phyloP scores from a whole-genome alignment of 495 filamentous ascomycete species.

The Penicillium herquei region DNA sequence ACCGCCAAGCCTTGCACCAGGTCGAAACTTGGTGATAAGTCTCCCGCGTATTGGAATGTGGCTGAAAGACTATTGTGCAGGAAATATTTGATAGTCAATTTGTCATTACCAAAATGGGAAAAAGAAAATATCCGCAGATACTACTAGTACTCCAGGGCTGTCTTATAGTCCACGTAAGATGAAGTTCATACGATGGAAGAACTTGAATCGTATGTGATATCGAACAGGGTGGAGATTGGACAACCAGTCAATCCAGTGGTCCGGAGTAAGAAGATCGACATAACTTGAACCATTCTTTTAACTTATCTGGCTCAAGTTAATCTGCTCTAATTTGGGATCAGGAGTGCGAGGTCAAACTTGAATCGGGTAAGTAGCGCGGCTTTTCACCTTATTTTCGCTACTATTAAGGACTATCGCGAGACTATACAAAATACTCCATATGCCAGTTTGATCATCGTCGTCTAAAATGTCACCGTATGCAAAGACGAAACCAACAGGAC shows the following conservation, averaged over 20 bases:
- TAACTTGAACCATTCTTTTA: slow-evolving; percentile 14
- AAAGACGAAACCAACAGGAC: slow-evolving; percentile 1
- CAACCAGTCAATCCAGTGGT: slow-evolving; percentile 3
- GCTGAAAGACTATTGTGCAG: not conserved
- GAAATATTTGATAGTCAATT: not conserved
- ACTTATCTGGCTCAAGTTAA: slow-evolving; percentile 10
- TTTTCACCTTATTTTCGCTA: not conserved
- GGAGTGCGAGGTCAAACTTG: slow-evolving; percentile 3
- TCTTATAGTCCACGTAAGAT: no score
- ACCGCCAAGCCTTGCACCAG: not conserved
- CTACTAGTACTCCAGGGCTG: no score
- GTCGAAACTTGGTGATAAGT: not conserved
- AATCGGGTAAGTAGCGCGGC: slow-evolving; percentile 7
- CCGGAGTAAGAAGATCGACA: slow-evolving; percentile 10
- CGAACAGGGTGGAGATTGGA: not conserved
- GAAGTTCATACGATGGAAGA: not conserved
- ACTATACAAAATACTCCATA: no score
- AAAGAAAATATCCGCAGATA: not conserved
- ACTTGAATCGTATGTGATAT: slow-evolving; percentile 1
- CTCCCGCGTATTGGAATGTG: not conserved
- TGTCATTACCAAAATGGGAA: not conserved
- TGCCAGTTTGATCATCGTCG: no score
- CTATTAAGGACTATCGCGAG: no score
- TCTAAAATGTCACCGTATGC: slow-evolving; percentile 1
- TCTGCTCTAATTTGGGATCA: not conserved